A percentile compares a stretch with the other conserved stretches of the same genome.
These are phyloP conservation scores for Aurantiochytrium sp. DNA, from an alignment of 108 stramenopile genomes.

Conservation along the genomic window DNA sequence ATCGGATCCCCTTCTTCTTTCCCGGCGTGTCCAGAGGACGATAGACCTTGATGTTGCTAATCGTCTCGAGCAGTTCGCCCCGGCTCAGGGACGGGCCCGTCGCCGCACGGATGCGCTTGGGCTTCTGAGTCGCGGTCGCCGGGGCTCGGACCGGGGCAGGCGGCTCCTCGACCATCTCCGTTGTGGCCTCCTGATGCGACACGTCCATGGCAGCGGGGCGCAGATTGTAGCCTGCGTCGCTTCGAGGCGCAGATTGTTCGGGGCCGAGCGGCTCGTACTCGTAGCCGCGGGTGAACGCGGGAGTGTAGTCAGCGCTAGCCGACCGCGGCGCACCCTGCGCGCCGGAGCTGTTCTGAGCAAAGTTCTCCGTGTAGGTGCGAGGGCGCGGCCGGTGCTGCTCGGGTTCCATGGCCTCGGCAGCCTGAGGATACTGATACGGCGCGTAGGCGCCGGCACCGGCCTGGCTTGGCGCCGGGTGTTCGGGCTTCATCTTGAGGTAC, in stretches of 20 bases:
- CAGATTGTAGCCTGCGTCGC: no score
- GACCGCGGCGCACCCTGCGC: no score
- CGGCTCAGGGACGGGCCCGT: not conserved
- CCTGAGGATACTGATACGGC: not conserved
- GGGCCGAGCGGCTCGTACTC: no score
- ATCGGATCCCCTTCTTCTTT: not conserved
- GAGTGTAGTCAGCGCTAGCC: no score
- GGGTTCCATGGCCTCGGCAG: not conserved
- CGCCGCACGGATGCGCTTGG: not conserved
- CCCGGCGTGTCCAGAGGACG: not conserved
- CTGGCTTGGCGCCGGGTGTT: not conserved
- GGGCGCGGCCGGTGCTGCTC: not conserved
- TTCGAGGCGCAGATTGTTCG: no score
- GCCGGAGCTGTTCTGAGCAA: no score
- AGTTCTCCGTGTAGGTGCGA: not conserved
- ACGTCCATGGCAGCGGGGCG: no score
- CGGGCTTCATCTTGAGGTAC: not conserved
- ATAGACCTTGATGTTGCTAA: not conserved
- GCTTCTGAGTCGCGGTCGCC: no score
- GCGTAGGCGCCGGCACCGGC: not conserved
- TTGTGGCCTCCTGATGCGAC: not conserved
- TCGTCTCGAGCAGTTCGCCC: not conserved
- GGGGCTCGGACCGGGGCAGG: not conserved
- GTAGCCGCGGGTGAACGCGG: no score
- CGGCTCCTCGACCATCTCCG: not conserved